Evolutionary conservation across 495 filamentous ascomycete genomes (phyloP), one percentile per base, ranked within the genome.

Genomic region (Penicillium salamii): DNA sequence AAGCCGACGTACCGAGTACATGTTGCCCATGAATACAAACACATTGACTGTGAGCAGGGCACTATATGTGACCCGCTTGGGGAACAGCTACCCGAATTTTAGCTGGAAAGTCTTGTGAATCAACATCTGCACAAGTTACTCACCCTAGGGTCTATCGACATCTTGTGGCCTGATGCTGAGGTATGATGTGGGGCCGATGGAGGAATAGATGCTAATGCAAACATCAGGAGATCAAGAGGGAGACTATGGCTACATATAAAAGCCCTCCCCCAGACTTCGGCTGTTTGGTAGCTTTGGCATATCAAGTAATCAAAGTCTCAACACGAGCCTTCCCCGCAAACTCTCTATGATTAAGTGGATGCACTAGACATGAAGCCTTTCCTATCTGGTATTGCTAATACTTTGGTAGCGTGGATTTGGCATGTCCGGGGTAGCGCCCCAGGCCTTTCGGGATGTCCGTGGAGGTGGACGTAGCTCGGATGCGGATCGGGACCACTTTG

Each of bases 1-100:
- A 15, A 18, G 9, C n/a, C 23, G 29, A 46, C 54, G 38, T 26
- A 66, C 65, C 41, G 64, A 59, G 50, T 72, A 72, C 57, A 66
- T 63, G 42, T 70, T 72, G 1, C 67, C 69, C 53, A 70, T 58
- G 20, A 72, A 72, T 17, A 70, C 67, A 38, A 59, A 70, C 0
- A 70, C 33, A 44, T 67, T 69, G 17, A 70, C 56, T 7, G 67
- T 66, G 17, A 67, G 52, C 8, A 72, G 66, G 17, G 67, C 56
- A 6, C 53, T 54, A 56, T 68, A 66, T 3, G 65, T 54, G 17
- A 71, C 63, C 48, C 61, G 51, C 31, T 49, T 49, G 3, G 57
- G 62, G 44, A 58, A 60, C 12, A 66, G 54, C 62, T 66, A 17
- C 15, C 12, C 20, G 38, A 37, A 2, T 1, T 14, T 56, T 49